Evolutionary conservation across 495 filamentous ascomycete species (phyloP), one percentile per base, ranked within the genome.

Genomic region (Cercophora sp.): DNA sequence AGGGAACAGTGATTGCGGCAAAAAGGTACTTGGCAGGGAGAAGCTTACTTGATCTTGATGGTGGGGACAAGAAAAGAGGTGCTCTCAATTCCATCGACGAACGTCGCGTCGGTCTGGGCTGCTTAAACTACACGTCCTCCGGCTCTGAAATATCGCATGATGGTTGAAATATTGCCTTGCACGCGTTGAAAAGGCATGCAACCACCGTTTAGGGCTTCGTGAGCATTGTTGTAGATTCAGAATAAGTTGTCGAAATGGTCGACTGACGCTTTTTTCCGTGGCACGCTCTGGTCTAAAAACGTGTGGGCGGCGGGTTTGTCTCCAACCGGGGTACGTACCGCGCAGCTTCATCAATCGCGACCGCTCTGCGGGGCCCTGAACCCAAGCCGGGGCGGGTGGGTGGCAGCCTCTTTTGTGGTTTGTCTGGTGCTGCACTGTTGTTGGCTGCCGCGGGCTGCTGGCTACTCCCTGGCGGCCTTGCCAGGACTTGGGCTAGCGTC

Each of bases 401-500:
- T 41, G 46, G 44, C 53, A 50, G 46, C 20, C 46, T 50, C 22
- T 24, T 36, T 34, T 18, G 16, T 18, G 50, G 35, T 45, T 52
- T 43, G 25, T 44, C 18, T 32, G 19, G 36, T 26, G 39, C 29
- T 32, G 39, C 23, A 20, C 25, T 18, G 25, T 26, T 51, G 48
- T 25, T 44, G 39, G 50, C 6, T 43, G 50, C 41, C 50, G 50
- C 41, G 25, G 37, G 24, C 31, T 45, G 49, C 35, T 41, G 48
- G 34, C 25, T 19, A 40, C 23, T 39, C n/a, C 16, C 50, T 20
- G 39, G 25, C 18, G 19, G 15, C 27, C 20, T 35, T 42, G 18
- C 37, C 51, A 40, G 50, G 50, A 39, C 39, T 41, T 36, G 54
- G 48, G 29, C 56, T 64, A 61, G 60, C 61, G 61, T 61, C 32